phyloP scores from a whole-genome alignment of 805 yeast genomes.

The Candida xiaguanensis region DNA sequence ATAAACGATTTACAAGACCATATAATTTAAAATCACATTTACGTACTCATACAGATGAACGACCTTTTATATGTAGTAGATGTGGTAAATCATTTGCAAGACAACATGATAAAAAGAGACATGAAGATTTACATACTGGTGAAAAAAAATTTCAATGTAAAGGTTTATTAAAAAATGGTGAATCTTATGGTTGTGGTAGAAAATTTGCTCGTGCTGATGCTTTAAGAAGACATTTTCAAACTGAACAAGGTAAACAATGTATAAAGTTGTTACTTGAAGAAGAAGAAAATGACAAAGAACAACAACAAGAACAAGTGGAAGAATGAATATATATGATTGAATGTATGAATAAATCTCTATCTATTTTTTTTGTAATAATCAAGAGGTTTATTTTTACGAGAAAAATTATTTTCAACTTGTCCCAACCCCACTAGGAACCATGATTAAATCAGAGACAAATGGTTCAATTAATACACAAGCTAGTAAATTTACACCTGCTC shows the following conservation, averaged over 20 bases:
- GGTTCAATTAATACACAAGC: conserved; percentile 2
- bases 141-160: conserved; percentile 71
- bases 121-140: conserved; percentile 63
- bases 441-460: conserved; percentile 7
- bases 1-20: conserved; percentile 84
- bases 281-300: conserved; percentile 28
- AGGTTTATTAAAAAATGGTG: conserved; percentile 57
- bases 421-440: conserved; percentile 1
- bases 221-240: conserved; percentile 42
- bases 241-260: conserved; percentile 45
- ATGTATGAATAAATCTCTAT: too few relatives aligned
- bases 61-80: conserved; percentile 68
- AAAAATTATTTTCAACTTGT: neutral
- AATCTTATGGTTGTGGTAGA: conserved; percentile 44
- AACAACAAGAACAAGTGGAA: conserved; percentile 25
- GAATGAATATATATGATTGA: conserved; percentile 7
- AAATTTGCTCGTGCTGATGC: conserved; percentile 47
- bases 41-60: conserved; percentile 83
- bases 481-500: conserved; percentile 6
- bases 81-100: conserved; percentile 74
- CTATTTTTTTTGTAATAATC: neutral
- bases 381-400: too few relatives aligned
- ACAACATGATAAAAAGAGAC: conserved; percentile 44
- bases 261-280: conserved; percentile 39
- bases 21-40: conserved; percentile 89